These are phyloP conservation scores for Podila epicladia DNA, from an alignment of 192 early-diverging fungal species.

Conservation along the genomic window DNA sequence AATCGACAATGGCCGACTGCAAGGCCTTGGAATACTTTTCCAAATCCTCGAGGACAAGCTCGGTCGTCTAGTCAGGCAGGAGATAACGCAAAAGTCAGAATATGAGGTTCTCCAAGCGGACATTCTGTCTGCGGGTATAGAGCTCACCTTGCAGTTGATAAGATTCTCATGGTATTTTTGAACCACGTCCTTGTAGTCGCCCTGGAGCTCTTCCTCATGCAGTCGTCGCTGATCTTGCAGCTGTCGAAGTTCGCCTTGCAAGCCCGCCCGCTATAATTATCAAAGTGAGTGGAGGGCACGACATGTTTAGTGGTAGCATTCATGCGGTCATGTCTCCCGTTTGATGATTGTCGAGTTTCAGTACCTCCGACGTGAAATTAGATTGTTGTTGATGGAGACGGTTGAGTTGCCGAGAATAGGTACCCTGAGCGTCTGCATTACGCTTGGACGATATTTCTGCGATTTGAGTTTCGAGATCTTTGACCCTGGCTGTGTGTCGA, in stretches of 20 bases:
- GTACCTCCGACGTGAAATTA: constrained; percentile 51
- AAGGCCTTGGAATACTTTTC: constrained; percentile 88
- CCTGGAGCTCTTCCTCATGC: constrained; percentile 68
- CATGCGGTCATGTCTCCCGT: no score
- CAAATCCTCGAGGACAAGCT: constrained; percentile 84
- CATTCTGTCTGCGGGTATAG: no score
- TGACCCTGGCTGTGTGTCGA: constrained; percentile 31
- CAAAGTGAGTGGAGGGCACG: background rate
- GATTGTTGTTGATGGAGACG: constrained; percentile 54
- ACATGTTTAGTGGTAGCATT: no score
- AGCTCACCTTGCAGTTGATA: constrained; percentile 71
- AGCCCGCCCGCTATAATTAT: constrained; percentile 54
- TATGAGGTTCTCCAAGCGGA: no score
- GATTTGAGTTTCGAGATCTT: constrained; percentile 53
- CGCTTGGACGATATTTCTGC: constrained; percentile 31
- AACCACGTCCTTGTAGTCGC: constrained; percentile 84
- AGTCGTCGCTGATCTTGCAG: constrained; percentile 75
- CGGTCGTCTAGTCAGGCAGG: constrained; percentile 61
- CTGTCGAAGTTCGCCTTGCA: constrained; percentile 84
- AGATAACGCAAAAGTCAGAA: background rate
- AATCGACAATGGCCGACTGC: constrained; percentile 83
- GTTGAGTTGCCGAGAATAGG: constrained; percentile 56
- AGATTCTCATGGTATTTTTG: constrained; percentile 72
- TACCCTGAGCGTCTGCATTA: constrained; percentile 34
- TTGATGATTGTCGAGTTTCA: background rate